Evolutionary conservation across 768 basidiomycete species (phyloP), one percentile per base, ranked within the genome.

Genomic region (Amanita polypyramis): DNA sequence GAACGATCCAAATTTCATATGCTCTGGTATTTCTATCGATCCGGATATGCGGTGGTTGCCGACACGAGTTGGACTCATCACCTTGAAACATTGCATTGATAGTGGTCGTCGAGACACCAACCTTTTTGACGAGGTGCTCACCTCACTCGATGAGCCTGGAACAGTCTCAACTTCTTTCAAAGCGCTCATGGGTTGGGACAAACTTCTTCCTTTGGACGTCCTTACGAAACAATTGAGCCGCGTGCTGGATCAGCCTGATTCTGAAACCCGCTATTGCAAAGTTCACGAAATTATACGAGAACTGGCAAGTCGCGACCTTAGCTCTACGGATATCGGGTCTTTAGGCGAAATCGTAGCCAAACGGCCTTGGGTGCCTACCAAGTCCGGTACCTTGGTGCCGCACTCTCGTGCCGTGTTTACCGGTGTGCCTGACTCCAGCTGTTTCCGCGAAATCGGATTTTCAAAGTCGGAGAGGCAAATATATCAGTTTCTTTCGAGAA

Each of bases 91-190:
- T 11, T 70, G 70, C 51, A 57, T 59, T 15, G 64, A 66, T 34
- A 56, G 56, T n/a, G 58, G 41, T 12, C 55, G 52, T 42, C 56
- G 49, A 2, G 46, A 51, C 9, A 47, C 32, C 23, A 47, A 56
- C 34, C 60, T 75, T 2, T 74, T 70, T 47, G 69, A 75, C 46
- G 52, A 61, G 29, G 69, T 74, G 2, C 54, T 74, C 27, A 52
- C 61, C 1, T 54, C 64, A 1, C 55, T 73, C 38, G 61, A 63
- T 21, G 29, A 51, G 5, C 19, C 36, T 14, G 45, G 63, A 10
- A 49, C 38, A 5, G 45, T 68, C 12, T 60, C 65, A 1, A 35
- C 54, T 4, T 59, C 64, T 0, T 52, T 75, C 21, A 61, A 55
- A 8, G 44, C 41, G 1, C 58, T 58, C 2, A 57, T 75, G 25